These are phyloP conservation scores for Uronychia binucleata DNA, from an alignment of 73 alveolate genomes.

Conservation along the genomic window DNA sequence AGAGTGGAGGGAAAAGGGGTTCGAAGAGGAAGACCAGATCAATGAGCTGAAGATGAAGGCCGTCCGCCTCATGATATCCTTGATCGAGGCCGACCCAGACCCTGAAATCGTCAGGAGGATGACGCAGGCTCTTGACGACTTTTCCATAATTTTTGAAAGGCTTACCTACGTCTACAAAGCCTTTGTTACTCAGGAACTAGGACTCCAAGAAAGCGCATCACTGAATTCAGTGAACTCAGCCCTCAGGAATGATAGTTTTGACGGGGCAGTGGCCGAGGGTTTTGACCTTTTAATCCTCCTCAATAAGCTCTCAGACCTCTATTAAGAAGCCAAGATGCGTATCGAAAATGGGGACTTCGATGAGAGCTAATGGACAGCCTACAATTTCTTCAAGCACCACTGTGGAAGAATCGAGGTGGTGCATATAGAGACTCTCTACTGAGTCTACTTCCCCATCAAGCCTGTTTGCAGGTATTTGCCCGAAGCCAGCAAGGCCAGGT, in stretches of 20 bases:
- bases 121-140: slow-evolving; percentile 50
- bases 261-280: slow-evolving; percentile 51
- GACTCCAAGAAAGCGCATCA: slow-evolving; percentile 12
- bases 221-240: background rate
- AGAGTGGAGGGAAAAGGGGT: background rate
- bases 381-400: slow-evolving; percentile 45
- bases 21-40: slow-evolving; percentile 47
- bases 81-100: too few species aligned
- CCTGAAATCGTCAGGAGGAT: slow-evolving; percentile 34
- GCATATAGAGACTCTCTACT: slow-evolving; percentile 50
- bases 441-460: slow-evolving; percentile 67
- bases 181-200: slow-evolving; percentile 37
- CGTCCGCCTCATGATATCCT: too few species aligned
- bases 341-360: background rate
- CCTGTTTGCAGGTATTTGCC: slow-evolving; percentile 67
- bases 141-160: slow-evolving; percentile 46
- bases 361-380: background rate
- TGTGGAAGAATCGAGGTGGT: slow-evolving; percentile 65
- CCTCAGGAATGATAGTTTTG: slow-evolving; percentile 29
- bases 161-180: slow-evolving; percentile 16
- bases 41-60: slow-evolving; percentile 57
- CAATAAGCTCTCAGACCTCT: slow-evolving; percentile 30
- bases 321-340: slow-evolving; percentile 3
- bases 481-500: slow-evolving; percentile 54
- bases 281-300: slow-evolving; percentile 50